These are phyloP conservation scores for Trichosporon sp. DNA, from an alignment of 1,284 basidiomycete species.

Conservation along the genomic window DNA sequence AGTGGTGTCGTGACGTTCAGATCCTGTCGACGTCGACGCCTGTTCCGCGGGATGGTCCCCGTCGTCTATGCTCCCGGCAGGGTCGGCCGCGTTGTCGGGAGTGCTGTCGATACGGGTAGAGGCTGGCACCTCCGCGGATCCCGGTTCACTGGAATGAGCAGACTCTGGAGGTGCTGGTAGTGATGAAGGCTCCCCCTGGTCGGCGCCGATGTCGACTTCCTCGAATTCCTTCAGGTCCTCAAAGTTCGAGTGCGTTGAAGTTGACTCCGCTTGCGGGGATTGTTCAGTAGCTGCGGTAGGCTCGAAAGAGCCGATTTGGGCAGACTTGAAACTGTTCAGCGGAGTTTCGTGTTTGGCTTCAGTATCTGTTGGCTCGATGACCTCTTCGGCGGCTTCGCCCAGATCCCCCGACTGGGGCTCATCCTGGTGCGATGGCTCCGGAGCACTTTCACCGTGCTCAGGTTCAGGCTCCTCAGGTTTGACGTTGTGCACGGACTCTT, in stretches of 20 bases:
- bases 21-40: not conserved
- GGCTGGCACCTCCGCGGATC: not conserved
- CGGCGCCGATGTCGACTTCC: not conserved
- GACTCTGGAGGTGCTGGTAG: not conserved
- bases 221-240: not conserved
- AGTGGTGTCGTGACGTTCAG: not conserved
- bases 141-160: not conserved
- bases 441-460: not conserved
- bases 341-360: not conserved
- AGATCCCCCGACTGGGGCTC: not conserved
- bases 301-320: not conserved
- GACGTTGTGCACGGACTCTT: not conserved
- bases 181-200: not conserved
- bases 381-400: not conserved
- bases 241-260: not conserved
- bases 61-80: not conserved
- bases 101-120: not conserved
- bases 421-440: not conserved
- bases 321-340: not conserved
- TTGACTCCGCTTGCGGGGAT: not conserved
- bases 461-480: not conserved
- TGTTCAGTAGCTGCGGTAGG: not conserved
- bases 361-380: not conserved
- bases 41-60: not conserved
- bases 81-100: not conserved